These are phyloP conservation scores for Sanghuangporus baumii DNA, from an alignment of 1,284 basidiomycete species.

Conservation along the genomic window DNA sequence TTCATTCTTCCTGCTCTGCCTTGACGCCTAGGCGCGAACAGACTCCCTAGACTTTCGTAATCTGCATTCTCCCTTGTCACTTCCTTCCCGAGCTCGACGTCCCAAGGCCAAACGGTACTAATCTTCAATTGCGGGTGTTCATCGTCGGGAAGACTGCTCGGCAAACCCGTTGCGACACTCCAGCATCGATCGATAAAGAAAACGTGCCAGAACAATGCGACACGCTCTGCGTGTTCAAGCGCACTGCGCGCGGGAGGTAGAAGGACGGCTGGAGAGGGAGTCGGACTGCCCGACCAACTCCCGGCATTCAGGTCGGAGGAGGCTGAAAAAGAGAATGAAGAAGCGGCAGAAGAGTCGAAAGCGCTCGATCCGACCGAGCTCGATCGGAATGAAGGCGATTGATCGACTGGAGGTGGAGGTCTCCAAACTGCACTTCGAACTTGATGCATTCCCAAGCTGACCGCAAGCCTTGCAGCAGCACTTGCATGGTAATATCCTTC, in stretches of 20 bases:
- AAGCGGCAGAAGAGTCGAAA: neutral
- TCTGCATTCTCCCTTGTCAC: slow-evolving; percentile 12
- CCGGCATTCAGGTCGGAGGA: slow-evolving; percentile 15
- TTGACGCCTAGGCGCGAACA: neutral
- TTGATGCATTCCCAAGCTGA: slow-evolving; percentile 50
- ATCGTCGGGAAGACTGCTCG: slow-evolving; percentile 47
- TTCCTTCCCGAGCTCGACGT: neutral
- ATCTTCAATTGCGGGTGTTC: slow-evolving; percentile 43
- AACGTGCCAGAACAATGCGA: slow-evolving; percentile 55
- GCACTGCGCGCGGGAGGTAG: slow-evolving; percentile 35
- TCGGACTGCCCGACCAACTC: slow-evolving; percentile 1
- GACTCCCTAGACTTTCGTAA: slow-evolving; percentile 14
- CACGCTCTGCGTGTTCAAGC: slow-evolving; percentile 41
- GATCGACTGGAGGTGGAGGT: slow-evolving; percentile 17
- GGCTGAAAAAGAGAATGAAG: slow-evolving; percentile 4
- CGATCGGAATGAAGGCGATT: neutral
- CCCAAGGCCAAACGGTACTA: slow-evolving; percentile 45
- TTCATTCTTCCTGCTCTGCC: neutral
- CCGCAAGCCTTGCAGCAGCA: slow-evolving; percentile 49
- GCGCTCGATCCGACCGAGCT: neutral
- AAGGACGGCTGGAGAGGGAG: slow-evolving; percentile 26
- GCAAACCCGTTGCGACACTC: slow-evolving; percentile 48
- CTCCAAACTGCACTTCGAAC: slow-evolving; percentile 32
- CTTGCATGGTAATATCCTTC: slow-evolving; percentile 60
- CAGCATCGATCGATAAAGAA: slow-evolving; percentile 55